Base-by-base conservation (phyloP, 78 protist species). In the Diacronema lutheri region DNA sequence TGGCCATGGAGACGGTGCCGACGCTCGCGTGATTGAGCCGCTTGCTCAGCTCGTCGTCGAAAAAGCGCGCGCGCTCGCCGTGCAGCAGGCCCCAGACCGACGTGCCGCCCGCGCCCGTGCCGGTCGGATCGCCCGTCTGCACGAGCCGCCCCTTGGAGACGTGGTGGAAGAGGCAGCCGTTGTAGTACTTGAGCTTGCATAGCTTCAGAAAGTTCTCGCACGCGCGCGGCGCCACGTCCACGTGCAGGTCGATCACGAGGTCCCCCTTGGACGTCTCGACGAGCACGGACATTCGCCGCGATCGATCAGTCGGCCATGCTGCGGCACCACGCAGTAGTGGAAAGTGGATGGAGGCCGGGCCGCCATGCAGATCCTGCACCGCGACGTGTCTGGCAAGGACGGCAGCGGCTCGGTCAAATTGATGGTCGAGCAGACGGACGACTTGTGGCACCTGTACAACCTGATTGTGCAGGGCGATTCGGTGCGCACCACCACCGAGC, bases 151-250 rank as follows among this genome's bases (percentile, higher is more conserved):
- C 95, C 37, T 89, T 88, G 85, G 94, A 95, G 20, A 98, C 95
- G 61, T 91, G 84, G 88, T 89, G 90, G 72, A 98, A 94, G 61
- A 93, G 46, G 79, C 92, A 88, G 65, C 81, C 58, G 90, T 97
- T 97, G 93, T 96, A 98, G 89, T 97, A 98, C 84, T 96, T 96
- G 72, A 95, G 62, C 93, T 97, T 95, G 94, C 93, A 95, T 41
- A 94, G 96, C 86, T 96, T 97, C 82, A 97, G 83, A 68, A 98
- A 98, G 86, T 96, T 97, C 86, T 78, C 79, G 73, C 93, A 71
- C 31, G 90, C 84, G 29, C 14, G 58, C 9, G 99, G 99, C 50
- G 93, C 83, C 60, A 89, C 91, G 31, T 95, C 92, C n/a, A 33
- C 31, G 85, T 74, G 91, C 35, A 98, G 86, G 68, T 97, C 99